Base-by-base conservation (phyloP, 176 grass and related monocot genomes). In the Lolium multiflorum region DNA sequence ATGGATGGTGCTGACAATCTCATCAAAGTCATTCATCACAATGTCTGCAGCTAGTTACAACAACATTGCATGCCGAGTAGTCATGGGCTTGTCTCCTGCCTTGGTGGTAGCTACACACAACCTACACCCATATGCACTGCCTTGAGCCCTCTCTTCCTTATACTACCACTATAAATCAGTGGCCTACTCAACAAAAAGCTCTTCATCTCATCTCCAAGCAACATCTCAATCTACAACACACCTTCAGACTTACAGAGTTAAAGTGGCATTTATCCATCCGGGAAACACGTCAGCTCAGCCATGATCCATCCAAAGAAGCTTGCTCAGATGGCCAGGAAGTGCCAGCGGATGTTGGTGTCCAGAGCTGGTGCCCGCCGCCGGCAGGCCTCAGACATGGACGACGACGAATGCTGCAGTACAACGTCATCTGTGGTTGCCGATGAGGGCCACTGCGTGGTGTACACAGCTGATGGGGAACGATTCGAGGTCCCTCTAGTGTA, bases 301-400 rank as follows among this genome's bases (percentile, higher is more conserved):
- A 81, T 89, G 86, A 59, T 82, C 78, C 86, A 51, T 39, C 38
- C 38, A 39, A 39, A 39, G 38, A 39, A 39, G 38, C 38, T 39
- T 39, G 38, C 38, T 39, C 77, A 91, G n/a, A 44, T 88, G 51
- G 80, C 87, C 7, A 88, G 55, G 35, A 95, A 91, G 56, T 85
- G 80, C 83, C 85, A 86, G 18, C 76, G 80, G 57, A 78, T 89
- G 63, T 84, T 68, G 61, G 77, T 64, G 3, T 31, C 67, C 0
- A 4, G 54, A 52, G 12, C 52, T 14, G 49, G 46, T 65, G 4
- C 14, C 35, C 15, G 15, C 35, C 31, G 5, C 46, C 47, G 21
- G 46, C 71, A 0, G 13, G 12, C 71, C 20, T 48, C 6, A 8
- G 71, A 16, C 16, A 37, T 2, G 31, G 65, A 37, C 24, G 43